Evolutionary conservation across 257 asterid genomes (phyloP).

Genomic region (Nicotiana tabacum): DNA sequence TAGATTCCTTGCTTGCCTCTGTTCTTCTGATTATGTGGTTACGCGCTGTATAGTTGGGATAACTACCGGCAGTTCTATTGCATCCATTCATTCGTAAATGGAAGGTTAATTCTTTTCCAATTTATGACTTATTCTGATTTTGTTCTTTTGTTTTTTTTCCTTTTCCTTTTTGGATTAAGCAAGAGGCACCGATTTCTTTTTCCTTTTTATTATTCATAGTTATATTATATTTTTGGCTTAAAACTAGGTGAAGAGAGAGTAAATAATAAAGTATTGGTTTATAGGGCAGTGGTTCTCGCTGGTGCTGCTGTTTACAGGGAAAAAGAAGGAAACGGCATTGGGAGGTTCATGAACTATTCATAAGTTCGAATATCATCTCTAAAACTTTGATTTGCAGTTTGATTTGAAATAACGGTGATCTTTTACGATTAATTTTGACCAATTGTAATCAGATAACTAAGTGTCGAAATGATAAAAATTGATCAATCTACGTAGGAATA

Average conservation of each 20-base stretch:
- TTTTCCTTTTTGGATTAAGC: not conserved
- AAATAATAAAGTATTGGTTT: too few species aligned
- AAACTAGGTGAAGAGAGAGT: too few species aligned
- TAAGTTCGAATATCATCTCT: not conserved
- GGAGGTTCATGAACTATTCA: not conserved
- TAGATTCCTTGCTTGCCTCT: slow-evolving; percentile 24
- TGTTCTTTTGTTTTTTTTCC: not conserved
- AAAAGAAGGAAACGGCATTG: not conserved
- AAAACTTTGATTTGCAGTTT: not conserved
- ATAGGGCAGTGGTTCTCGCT: not conserved
- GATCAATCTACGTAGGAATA: not conserved
- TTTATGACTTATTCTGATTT: not conserved
- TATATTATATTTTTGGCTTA: too few species aligned
- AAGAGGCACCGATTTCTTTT: not conserved
- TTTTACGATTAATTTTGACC: not conserved
- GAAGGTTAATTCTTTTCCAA: slow-evolving; percentile 30
- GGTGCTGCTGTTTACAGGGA: not conserved
- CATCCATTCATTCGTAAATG: slow-evolving; percentile 50
- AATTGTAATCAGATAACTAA: not conserved
- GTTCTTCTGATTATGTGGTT: slow-evolving; percentile 32
- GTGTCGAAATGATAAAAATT: not conserved
- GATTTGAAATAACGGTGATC: not conserved
- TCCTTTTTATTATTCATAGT: not conserved
- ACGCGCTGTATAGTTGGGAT: slow-evolving; percentile 36
- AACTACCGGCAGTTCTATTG: slow-evolving; percentile 29